Evolutionary conservation across 768 basidiomycete species (phyloP), one percentile per base, ranked within the genome.

Genomic region (Inosperma sp.): DNA sequence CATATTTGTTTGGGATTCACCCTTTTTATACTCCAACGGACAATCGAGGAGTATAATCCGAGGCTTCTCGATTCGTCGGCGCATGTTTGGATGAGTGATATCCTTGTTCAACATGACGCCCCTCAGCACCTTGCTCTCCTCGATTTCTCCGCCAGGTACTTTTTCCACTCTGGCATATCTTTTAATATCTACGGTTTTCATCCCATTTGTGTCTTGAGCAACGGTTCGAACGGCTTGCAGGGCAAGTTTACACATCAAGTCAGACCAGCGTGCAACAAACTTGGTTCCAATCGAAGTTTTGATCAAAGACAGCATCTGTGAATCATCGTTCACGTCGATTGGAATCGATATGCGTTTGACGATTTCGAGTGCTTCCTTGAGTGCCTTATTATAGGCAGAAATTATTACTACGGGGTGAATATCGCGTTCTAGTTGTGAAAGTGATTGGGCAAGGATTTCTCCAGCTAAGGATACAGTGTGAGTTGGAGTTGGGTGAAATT

Each of bases 401-500:
- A 99, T 98, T 75, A 99, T 97, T 56, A 98, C 93, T 55, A 98
- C 95, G 2, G 95, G 96, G 70, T 99, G 96, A 61, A 97, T 96
- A 72, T 93, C 89, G 58, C 96, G 87, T 68, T 98, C 91, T 26
- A 99, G 83, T 59, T 95, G 86, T 2, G 92, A 78, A 0, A 96
- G 77, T 0, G 93, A 95, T 62, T 96, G 93, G 0, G 94, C 95
- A 14, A 99, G 86, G 57, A 98, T 96, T 69, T 99, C 95, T 10
- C 96, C 95, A 42, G 95, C 95, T 69, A 36, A 21, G 12, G 3
- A 14, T 33, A 23, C 25, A 17, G 26, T 16, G 41, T 31, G n/a
- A 35, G 31, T 21, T 48, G 36, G 41, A 30, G 13, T 25, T 27
- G 36, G 5, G 45, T 39, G 42, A 34, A 26, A 13, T 12, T 23